Percentiles rank a stretch among this genome's conserved stretches.
phyloP scores from a whole-genome alignment of 1,284 basidiomycete genomes.

The Irpex rosettiformis region DNA sequence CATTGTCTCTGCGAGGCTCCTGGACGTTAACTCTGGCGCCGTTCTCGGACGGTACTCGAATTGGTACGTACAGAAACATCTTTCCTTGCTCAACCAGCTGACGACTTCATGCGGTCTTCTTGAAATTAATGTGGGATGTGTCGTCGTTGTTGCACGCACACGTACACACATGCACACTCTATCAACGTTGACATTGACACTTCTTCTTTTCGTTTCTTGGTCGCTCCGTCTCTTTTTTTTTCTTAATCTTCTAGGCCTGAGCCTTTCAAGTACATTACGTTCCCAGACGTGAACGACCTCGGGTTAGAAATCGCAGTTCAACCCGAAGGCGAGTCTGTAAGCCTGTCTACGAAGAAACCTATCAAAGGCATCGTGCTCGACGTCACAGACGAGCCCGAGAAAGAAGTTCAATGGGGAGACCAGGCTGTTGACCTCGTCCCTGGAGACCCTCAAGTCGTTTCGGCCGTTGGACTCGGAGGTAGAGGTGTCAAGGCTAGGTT shows the following conservation, averaged over 20 bases:
- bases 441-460: conserved; percentile 70
- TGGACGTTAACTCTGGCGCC: conserved; percentile 45
- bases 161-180: neutral
- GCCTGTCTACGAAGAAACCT: conserved; percentile 60
- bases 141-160: no score
- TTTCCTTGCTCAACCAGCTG: neutral
- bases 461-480: conserved; percentile 61
- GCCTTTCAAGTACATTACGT: conserved; percentile 87
- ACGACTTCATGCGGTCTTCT: no score
- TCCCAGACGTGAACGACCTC: conserved; percentile 60
- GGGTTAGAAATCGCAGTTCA: conserved; percentile 51
- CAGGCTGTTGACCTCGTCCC: conserved; percentile 87
- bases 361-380: conserved; percentile 86
- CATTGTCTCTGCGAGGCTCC: conserved; percentile 72
- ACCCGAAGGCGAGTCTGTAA: conserved; percentile 60
- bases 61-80: conserved; percentile 60
- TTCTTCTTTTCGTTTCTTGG: neutral
- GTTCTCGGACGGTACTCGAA: conserved; percentile 79
- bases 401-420: conserved; percentile 74
- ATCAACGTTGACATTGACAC: neutral
- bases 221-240: neutral
- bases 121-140: no score
- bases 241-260: conserved; percentile 59
- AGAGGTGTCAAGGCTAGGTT: conserved; percentile 64
- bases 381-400: conserved; percentile 61